A percentile compares a stretch with the other conserved stretches of the same genome.
These are phyloP conservation scores for Vitis vinifera DNA, from an alignment of 164 flowering plant genomes.

Conservation along the genomic window ASM3070453v1 NC_081808.1:22407501-22408000, in stretches of 20 bases:
- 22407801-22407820: conserved; percentile 29
- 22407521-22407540: conserved; percentile 30
- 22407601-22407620: conserved; percentile 55
- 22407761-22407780: conserved; percentile 27
- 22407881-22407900: too few species aligned
- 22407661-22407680: conserved; percentile 28
- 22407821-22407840: conserved; percentile 38
- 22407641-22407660: conserved; percentile 28
- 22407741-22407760: conserved; percentile 38
- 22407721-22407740: conserved; percentile 46
- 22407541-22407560: conserved; percentile 36
- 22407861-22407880: too few species aligned
- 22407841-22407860: neutral
- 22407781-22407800: conserved; percentile 30
- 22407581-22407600: conserved; percentile 38
- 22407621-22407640: conserved; percentile 34
- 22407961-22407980: too few species aligned
- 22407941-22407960: too few species aligned
- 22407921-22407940: too few species aligned
- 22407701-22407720: conserved; percentile 39
- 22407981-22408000: too few species aligned
- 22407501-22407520: conserved; percentile 33
- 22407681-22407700: conserved; percentile 45
- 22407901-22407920: too few species aligned
- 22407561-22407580: conserved; percentile 3